Evolutionary conservation across 2,329 filamentous ascomycete genomes (phyloP).

Genomic region (Phyllosticta capitalensis): DNA sequence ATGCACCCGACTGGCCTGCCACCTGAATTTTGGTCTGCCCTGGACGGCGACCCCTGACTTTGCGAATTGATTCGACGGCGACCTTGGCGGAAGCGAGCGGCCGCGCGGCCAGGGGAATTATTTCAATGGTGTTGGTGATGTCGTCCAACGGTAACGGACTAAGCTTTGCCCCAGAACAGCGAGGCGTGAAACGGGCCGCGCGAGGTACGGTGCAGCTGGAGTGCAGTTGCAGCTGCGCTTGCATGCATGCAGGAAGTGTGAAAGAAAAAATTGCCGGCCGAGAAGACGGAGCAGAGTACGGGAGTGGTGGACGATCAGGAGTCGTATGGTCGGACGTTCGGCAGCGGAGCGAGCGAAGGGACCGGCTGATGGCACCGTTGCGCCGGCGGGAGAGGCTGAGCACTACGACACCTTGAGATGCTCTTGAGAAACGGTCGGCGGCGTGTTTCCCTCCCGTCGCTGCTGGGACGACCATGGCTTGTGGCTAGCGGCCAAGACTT

Average conservation of each 20-base stretch:
- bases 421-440: too few relatives aligned
- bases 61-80: too few relatives aligned
- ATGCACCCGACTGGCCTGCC: too few relatives aligned
- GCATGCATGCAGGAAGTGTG: neutral
- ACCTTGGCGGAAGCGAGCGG: neutral
- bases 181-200: neutral
- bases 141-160: neutral
- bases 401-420: neutral
- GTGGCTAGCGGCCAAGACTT: neutral
- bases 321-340: neutral
- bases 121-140: too few relatives aligned
- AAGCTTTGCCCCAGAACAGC: neutral
- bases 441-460: too few relatives aligned
- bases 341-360: too few relatives aligned
- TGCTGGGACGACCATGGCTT: neutral
- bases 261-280: neutral
- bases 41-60: too few relatives aligned
- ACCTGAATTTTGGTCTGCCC: too few relatives aligned
- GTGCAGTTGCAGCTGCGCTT: neutral
- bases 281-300: neutral
- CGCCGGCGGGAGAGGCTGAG: neutral
- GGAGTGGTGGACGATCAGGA: neutral
- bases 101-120: neutral
- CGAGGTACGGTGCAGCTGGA: neutral
- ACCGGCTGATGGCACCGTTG: too few relatives aligned